Base-by-base conservation (phyloP, 1,139 yeast genomes). In the Protomyces inundatus region DNA sequence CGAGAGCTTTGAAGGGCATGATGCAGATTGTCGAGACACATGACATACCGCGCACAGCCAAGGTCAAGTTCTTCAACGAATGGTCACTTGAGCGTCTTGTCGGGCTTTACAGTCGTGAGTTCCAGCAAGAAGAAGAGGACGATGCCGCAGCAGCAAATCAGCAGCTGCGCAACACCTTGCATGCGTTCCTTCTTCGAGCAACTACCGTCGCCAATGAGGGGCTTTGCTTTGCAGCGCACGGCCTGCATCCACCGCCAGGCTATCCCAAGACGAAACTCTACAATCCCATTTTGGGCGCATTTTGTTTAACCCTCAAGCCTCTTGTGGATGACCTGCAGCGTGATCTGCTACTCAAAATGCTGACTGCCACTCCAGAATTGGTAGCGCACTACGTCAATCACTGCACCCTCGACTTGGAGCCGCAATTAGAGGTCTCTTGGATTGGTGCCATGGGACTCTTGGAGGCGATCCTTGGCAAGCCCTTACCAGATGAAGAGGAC, bases 351-450 rank as follows among this genome's bases (percentile, higher is more conserved):
- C 71, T 83, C 7, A 73, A 76, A n/a, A 80, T 87, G 16, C 75
- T 91, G 54, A 67, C 74, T 1, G 71, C 77, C 40, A 79, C 84
- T 55, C 87, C 89, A 0, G 97, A 90, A 71, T 78, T 93, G 45
- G 80, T 89, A 0, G 84, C 90, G 0, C 88, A 91, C 0, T 91
- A 87, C 37, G n/a, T 39, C 6, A 53, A 59, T 16, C n/a, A 54
- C 33, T 39, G 54, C 16, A 66, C 88, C 84, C 54, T 80, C 79
- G 66, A 90, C 77, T 74, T 77, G 30, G 91, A 86, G 64, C 95
- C 96, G 1, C 81, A 84, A 55, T 77, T 86, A 66, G 79, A 95
- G 0, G 84, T 91, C 4, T 89, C 88, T 77, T 91, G 96, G 91
- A 78, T 90, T 42, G 87, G 93, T 7, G 86, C 83, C 73, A 82